Evolutionary conservation across 75 land plant species (phyloP).

Genomic region (Selaginella tamariscina): DNA sequence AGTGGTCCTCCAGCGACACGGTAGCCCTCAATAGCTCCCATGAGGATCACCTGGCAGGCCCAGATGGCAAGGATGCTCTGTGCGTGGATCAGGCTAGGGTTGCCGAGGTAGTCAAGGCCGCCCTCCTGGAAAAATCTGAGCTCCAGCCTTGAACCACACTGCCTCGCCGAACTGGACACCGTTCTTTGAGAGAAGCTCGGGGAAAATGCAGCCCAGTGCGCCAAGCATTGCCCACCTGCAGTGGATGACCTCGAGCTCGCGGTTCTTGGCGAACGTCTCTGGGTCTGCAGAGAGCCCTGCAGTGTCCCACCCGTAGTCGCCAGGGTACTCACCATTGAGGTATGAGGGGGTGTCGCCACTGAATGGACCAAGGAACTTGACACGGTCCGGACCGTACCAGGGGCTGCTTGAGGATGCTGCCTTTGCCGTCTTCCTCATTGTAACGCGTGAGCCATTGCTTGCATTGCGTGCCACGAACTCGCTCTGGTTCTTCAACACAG

Average conservation of each 20-base stretch:
- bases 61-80: conserved; percentile 50
- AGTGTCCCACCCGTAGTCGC: conserved; percentile 25
- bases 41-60: conserved; percentile 21
- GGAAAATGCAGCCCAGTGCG: conserved; percentile 15
- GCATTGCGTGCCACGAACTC: background rate
- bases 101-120: conserved; percentile 23
- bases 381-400: conserved; percentile 10
- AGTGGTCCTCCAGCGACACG: conserved; percentile 44
- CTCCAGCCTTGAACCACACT: conserved; percentile 50
- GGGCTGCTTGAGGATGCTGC: background rate
- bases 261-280: conserved; percentile 5
- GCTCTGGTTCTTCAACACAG: background rate
- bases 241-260: conserved; percentile 20
- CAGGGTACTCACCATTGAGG: conserved; percentile 18
- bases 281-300: background rate
- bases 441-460: background rate
- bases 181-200: conserved; percentile 33
- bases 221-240: conserved; percentile 17
- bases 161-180: conserved; percentile 26
- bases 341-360: conserved; percentile 13
- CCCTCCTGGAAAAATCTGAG: conserved; percentile 40
- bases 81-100: conserved; percentile 38
- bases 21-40: conserved; percentile 47
- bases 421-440: background rate
- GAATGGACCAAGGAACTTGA: conserved; percentile 12